Evolutionary conservation across 164 flowering plant species (phyloP), one percentile per base, ranked within the genome.

Genomic region (Kalanchoe fedtschenkoi): DNA sequence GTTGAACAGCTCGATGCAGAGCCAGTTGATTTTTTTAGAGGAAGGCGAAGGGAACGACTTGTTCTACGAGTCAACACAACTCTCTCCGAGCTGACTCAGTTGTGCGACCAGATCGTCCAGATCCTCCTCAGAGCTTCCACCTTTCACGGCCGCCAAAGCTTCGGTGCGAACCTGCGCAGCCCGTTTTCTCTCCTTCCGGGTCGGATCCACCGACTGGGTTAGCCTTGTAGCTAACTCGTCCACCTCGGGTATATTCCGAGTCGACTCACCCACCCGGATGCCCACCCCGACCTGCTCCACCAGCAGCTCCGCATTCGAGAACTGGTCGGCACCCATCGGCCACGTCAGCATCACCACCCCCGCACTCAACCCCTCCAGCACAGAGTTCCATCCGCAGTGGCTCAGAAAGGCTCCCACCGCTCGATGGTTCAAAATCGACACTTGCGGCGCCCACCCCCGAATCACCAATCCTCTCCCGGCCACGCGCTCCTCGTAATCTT

Each of bases 301-400:
- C 16, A 51, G 32, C 32, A 51, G 17, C 32, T 22, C 10, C 6
- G 32, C 56, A 51, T 51, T 51, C 33, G 56, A 24, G 17, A 51
- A 51, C 56, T 51, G 56, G 28, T 51, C 56, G 5, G 56, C 56
- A 51, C 56, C 32, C 56, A 51, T 51, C 1, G 56, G 56, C 56
- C 56, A 51, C 56, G 56, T 51, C 56, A 51, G 56, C 56, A 51
- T 51, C 32, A 26, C 32, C 30, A 51, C 32, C 0, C 56, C 56
- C 9, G 56, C 56, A 17, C 56, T 51, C 22, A 51, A 2, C 6
- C 56, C 56, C 17, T 51, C 56, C 56, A 51, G 28, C 56, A 51
- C 56, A 15, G 56, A 51, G 28, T 51, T 51, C 56, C 56, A 51
- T 17, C 56, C 56, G 28, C 56, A 51, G 32, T 51, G 56, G 4